Base-by-base conservation (phyloP, 129 eudicot species). In the Rutidosis leptorrhynchoides region DNA sequence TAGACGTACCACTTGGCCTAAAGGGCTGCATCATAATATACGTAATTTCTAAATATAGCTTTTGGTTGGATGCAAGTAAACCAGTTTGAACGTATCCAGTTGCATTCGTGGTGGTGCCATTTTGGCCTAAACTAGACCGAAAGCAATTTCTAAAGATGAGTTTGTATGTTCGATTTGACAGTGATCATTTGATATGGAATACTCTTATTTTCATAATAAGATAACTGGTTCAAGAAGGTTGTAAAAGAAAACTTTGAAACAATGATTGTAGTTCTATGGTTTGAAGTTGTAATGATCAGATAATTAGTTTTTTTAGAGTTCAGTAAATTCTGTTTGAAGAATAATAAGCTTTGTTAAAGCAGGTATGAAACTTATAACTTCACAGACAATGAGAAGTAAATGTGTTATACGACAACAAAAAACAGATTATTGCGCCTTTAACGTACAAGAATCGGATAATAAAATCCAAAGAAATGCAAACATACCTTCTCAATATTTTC, bases 401-500 rank as follows among this genome's bases (percentile, higher is more conserved):
- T 28, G 21, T 11, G 24, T 35, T 25, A 62, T 37, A 20, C 21
- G 22, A 35, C 35, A 19, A 22, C 4, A n/a, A n/a, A 35, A 61
- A 35, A 20, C 52, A 20, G 23, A 58, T 27, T 27, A n/a, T 59
- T 30, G 26, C 1, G 10, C 25, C 45, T 49, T 49, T 14, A 49
- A 49, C 5, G 9, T 49, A 23, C 55, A 49, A 49, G 20, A n/a
- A 17, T 49, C 55, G 2, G 55, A 16, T n/a, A 11, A 46, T 1
- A 46, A n/a, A n/a, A 4, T 17, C 23, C 55, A 49, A 17, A 6
- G 10, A 6, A 0, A 49, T n/a, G 57, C 28, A 22, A 16, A 43
- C 40, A 69, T 77, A 92, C 98, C 96, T 88, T 92, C 74, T 92
- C 96, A 54, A 92, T 82, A 67, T 92, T 92, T 71, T 88, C 98